phyloP scores from a whole-genome alignment of 805 yeast genomes.

The Yamadazyma tumulicola region DNA sequence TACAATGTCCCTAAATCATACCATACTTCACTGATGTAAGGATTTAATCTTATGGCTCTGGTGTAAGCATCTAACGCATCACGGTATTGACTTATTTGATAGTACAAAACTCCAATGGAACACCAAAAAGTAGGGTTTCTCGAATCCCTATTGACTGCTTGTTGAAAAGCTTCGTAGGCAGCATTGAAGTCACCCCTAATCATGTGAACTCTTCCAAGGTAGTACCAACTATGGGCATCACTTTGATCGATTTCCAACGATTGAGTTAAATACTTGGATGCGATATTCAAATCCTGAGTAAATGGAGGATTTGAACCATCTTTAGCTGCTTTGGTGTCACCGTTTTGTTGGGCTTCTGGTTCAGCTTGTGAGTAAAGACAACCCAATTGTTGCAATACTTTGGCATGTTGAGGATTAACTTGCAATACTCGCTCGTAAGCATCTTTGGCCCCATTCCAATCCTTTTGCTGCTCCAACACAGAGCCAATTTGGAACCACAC shows the following conservation, averaged over 20 bases:
- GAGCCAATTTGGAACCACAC: conserved; percentile 99
- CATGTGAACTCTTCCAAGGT: conserved; percentile 96
- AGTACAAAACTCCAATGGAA: conserved; percentile 90
- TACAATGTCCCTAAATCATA: conserved; percentile 95
- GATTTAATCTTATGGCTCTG: conserved; percentile 91
- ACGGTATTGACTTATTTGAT: conserved; percentile 92
- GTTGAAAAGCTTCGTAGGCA: conserved; percentile 98
- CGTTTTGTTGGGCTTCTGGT: conserved; percentile 15
- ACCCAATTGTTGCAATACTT: conserved; percentile 93
- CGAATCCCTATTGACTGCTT: conserved; percentile 94
- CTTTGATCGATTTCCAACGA: conserved; percentile 84
- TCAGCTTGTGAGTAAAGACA: conserved; percentile 79
- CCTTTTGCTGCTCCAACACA: conserved; percentile 90
- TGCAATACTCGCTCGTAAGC: conserved; percentile 91
- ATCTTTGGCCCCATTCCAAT: conserved; percentile 86
- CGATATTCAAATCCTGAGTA: conserved; percentile 74
- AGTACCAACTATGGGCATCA: conserved; percentile 97
- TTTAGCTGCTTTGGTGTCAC: conserved; percentile 15
- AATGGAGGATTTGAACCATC: conserved; percentile 10
- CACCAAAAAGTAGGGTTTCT: conserved; percentile 99
- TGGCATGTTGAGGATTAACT: conserved; percentile 91
- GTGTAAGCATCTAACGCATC: conserved; percentile 98
- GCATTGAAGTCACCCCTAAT: conserved; percentile 90
- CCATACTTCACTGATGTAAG: conserved; percentile 97
- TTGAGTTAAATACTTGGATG: conserved; percentile 76